These are phyloP conservation scores for Podila horticola DNA, from an alignment of 192 early-diverging fungal species.

Conservation along the genomic window DNA sequence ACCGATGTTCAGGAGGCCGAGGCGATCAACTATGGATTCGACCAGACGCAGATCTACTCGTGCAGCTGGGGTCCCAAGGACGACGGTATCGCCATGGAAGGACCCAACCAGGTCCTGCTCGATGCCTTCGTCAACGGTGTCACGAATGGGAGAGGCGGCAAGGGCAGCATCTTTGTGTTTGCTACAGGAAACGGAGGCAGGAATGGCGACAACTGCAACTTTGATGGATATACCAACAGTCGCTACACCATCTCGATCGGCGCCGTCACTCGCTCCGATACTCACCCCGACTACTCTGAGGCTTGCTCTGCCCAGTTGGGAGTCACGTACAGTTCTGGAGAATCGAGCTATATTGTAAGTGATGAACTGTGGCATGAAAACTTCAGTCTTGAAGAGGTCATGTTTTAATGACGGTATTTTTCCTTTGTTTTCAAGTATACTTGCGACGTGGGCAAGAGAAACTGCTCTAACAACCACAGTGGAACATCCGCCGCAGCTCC, in stretches of 20 bases:
- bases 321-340: slow-evolving; percentile 87
- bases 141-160: slow-evolving; percentile 81
- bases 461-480: slow-evolving; percentile 79
- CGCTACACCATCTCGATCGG: slow-evolving; percentile 96
- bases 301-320: slow-evolving; percentile 88
- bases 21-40: slow-evolving; percentile 87
- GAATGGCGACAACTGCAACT: slow-evolving; percentile 92
- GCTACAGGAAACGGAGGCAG: slow-evolving; percentile 92
- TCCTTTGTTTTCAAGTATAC: slow-evolving; percentile 59
- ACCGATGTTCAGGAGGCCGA: slow-evolving; percentile 95
- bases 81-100: slow-evolving; percentile 86
- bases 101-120: slow-evolving; percentile 79
- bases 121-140: slow-evolving; percentile 92
- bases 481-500: slow-evolving; percentile 96
- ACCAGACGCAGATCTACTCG: slow-evolving; percentile 95
- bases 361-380: not conserved
- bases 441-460: slow-evolving; percentile 76
- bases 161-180: slow-evolving; percentile 93
- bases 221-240: slow-evolving; percentile 96
- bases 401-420: slow-evolving; percentile 3
- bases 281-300: slow-evolving; percentile 90
- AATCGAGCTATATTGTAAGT: slow-evolving; percentile 80
- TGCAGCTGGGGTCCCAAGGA: slow-evolving; percentile 97
- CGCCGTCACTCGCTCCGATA: slow-evolving; percentile 80
- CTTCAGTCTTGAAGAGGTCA: too few relatives aligned